Base-by-base conservation (phyloP, 2,329 filamentous ascomycete genomes). In the Plenodomus lindquistii region DNA sequence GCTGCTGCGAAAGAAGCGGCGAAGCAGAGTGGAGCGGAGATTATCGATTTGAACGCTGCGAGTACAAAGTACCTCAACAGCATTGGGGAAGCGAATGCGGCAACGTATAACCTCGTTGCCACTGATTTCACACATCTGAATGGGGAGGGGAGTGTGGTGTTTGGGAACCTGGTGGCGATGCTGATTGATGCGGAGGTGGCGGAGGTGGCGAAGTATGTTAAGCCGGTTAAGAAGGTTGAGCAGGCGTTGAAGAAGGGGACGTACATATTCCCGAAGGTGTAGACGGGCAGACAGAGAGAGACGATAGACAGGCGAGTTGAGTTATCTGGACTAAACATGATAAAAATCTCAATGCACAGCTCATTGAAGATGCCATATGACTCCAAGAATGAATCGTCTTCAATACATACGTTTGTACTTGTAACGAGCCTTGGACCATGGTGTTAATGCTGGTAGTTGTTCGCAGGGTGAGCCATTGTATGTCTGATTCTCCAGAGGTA, bases 21-120 rank as follows among this genome's bases (percentile, higher is more conserved):
- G 0, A 38, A 69, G 2, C 57, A 60, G 3, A 74, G 68, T 0
- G 60, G 62, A 1, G 68, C 74, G 1, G 58, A 62, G 0, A 74
- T 70, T n/a, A 73, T 83, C 20, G 77, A 85, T 63, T 65, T 85
- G 35, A 83, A 83, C 56, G 59, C 63, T 6, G 77, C 75, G 7
- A 81, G 77, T 40, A 67, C 73, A 7, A 62, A 69, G 18, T 84
- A 82, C 59, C 66, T 82, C 24, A 75, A 80, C 55, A 71, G 71
- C 2, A 79, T 85, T 49, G 82, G 81, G 2, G 62, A 72, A 29
- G 58, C 60, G 0, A 72, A 75, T 3, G 77, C 79, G 7, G 74
- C 75, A 40, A 73, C 60, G 20, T 82, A 83, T 51, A 79, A 83
- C 58, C 64, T 80, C 20, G 44, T 47, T 13, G 52, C 57, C 2